Evolutionary conservation across 495 filamentous ascomycete genomes (phyloP).

Genomic region (Diplogelasinospora grovesii): DNA sequence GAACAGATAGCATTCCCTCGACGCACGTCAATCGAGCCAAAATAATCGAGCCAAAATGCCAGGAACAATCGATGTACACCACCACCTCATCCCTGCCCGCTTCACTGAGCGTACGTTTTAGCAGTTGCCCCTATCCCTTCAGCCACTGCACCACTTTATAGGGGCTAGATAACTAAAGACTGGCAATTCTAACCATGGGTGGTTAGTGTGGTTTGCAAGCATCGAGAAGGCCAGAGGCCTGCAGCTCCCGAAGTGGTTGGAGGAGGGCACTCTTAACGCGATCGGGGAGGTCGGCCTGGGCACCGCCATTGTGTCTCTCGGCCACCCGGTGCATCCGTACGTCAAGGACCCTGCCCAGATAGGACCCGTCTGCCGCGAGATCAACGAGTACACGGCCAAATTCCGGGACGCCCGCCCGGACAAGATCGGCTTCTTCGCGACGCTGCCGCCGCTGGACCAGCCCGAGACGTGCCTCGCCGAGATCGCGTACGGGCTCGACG

Average conservation of each 20-base stretch:
- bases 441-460: constrained; percentile 31
- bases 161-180: not conserved
- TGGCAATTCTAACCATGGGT: not conserved
- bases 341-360: not conserved
- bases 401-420: constrained; percentile 1
- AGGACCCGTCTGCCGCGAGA: constrained; percentile 1
- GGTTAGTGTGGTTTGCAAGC: not conserved
- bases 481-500: constrained; percentile 36
- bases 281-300: not conserved
- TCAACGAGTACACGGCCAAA: constrained; percentile 1
- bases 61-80: not conserved
- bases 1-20: too few species aligned
- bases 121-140: too few species aligned
- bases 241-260: not conserved
- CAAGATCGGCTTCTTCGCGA: constrained; percentile 32
- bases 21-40: too few species aligned
- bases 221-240: not conserved
- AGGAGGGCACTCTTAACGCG: not conserved
- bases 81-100: not conserved
- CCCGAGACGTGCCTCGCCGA: constrained; percentile 25
- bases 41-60: too few species aligned
- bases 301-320: not conserved
- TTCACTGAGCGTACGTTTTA: not conserved
- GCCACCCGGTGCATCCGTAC: constrained; percentile 1
- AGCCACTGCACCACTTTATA: too few species aligned